Base-by-base conservation (phyloP, 768 basidiomycete species). In the Kwoniella botswanensis region DNA sequence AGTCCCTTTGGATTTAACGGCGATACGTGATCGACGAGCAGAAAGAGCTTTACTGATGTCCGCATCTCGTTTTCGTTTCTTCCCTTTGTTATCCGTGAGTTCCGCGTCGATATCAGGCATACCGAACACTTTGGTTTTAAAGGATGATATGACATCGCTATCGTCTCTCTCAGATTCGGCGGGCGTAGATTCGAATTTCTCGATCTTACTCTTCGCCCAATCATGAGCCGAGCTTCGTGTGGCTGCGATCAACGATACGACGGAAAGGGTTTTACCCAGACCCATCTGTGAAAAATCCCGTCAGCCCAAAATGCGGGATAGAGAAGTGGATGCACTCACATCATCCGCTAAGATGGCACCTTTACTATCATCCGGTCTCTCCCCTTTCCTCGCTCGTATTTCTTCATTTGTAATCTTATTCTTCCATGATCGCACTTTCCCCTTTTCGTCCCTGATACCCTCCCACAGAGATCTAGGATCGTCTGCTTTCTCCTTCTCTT, bases 301-400 rank as follows among this genome's bases (percentile, higher is more conserved):
- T 69, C 68, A 64, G 68, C 67, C 13, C 26, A 17, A 26, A 2
- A 35, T 21, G 44, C 21, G 22, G 24, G 26, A n/a, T 21, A 44
- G 24, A 63, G n/a, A 24, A n/a, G 10, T 9, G 1, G 15, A 29
- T 15, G 13, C 0, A 75, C 92, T 78, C 85, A 98, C 95, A 86
- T 99, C 97, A 85, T 99, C 97, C 10, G 97, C 97, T 65, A 99
- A 85, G 74, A 99, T 94, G 6, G 94, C 89, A 43, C 95, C 92
- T 84, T 92, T 94, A 15, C 90, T 86, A 80, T 84, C 84, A 44
- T 72, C 67, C 2, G 84, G 84, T 63, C 71, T 93, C 90, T 77
- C 79, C 15, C 71, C 74, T 63, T 77, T 77, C 70, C 75, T 73
- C 6, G 76, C 80, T 13, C 59, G 44, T 12, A 89, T 85, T 79